Base-by-base conservation (phyloP, 2,329 filamentous ascomycete species). In the Chrysoporthe puriensis region DNA sequence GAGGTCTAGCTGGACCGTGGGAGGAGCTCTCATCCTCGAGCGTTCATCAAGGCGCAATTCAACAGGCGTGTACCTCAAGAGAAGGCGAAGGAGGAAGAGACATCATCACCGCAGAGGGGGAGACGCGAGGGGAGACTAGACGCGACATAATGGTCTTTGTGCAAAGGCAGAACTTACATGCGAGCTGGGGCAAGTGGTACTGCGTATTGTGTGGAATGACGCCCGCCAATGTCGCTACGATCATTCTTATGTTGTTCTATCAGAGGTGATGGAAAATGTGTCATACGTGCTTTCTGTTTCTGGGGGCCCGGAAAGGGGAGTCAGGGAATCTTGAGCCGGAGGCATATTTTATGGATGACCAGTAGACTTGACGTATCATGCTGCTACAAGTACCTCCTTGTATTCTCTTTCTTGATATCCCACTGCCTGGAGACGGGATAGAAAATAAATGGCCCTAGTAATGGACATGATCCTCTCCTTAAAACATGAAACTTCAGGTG, bases 181-280 rank as follows among this genome's bases (percentile, higher is more conserved):
- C 42, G 21, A 26, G 36, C 5, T 21, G 42, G 40, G 42, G 40
- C 13, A 40, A 2, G 57, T 44, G 57, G 21, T 3, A 26, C 57
- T 32, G n/a, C n/a, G 21, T 44, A 64, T 36, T 54, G 46, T 54
- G 46, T 34, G 54, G 52, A 26, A 58, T 40, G 43, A 48, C 32
- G 54, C 43, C 58, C 36, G 56, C 57, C 56, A 60, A 60, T 43
- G 63, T 58, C 18, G 63, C 56, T 60, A 65, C 63, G 63, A 65
- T 65, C 63, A 48, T 65, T 65, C 43, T 36, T 52, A 36, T 65
- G n/a, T 46, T 60, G 16, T 60, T 60, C 18, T 58, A 59, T 52
- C 34, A 59, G 63, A 26, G 56, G 44, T 26, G 63, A 26, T 40
- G 18, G 54, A 32, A 26, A 50, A 26, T 50, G n/a, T 26, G 32